These are phyloP conservation scores for Odonthalia washingtoniensis DNA, from an alignment of 31 red algal species.

Conservation along the genomic window DNA sequence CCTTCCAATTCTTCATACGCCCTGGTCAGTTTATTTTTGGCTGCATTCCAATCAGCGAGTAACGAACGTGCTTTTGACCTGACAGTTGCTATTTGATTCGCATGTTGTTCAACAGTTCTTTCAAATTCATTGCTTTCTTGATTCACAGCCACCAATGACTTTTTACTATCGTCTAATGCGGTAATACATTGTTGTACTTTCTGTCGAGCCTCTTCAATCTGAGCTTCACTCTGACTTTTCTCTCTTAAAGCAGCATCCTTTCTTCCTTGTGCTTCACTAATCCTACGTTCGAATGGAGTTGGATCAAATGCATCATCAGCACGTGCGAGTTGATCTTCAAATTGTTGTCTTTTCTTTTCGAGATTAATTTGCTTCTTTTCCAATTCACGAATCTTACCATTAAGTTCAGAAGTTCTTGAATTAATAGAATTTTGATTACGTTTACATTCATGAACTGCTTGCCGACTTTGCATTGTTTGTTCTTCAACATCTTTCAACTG, in stretches of 20 bases:
- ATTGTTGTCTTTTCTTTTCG: constrained; percentile 19
- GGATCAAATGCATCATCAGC: constrained; percentile 75
- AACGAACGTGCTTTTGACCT: constrained; percentile 32
- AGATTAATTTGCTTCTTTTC: constrained; percentile 17
- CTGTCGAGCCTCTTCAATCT: background rate
- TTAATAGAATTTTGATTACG: background rate
- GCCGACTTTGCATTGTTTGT: background rate
- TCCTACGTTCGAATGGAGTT: constrained; percentile 53
- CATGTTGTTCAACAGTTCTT: constrained; percentile 19
- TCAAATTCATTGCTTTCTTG: background rate
- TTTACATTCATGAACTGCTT: background rate
- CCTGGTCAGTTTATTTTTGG: constrained; percentile 11
- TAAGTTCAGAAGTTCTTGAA: background rate
- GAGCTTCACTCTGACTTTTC: constrained; percentile 15
- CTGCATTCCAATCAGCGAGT: constrained; percentile 19
- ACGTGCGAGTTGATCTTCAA: constrained; percentile 65
- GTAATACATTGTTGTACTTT: background rate
- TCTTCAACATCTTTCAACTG: constrained; percentile 37
- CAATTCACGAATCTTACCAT: too few species aligned
- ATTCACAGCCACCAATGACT: background rate
- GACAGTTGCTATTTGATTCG: constrained; percentile 26
- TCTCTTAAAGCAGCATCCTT: constrained; percentile 18
- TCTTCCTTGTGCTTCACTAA: constrained; percentile 17
- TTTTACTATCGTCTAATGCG: background rate
- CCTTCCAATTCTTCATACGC: constrained; percentile 50